Conservation (phyloP, 441 rosid species). For the Melastoma candidum region DNA sequence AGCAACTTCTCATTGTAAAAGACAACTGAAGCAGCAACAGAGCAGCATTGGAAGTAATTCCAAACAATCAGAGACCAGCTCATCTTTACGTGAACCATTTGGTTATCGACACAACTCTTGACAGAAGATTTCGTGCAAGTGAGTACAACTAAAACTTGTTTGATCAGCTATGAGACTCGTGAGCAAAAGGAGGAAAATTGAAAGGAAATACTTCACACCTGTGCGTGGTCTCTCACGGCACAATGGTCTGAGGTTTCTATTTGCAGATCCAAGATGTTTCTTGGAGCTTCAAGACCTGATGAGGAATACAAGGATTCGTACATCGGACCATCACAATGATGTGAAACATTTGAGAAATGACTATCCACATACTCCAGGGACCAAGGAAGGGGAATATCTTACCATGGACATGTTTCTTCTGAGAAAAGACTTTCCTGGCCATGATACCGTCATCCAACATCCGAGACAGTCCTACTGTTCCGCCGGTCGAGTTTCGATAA, state of each 20-base stretch:
- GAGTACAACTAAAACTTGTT: background rate
- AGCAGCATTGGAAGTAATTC: too few relatives aligned
- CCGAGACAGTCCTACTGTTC: slow-evolving; percentile 63
- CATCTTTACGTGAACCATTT: too few relatives aligned
- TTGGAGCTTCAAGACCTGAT: slow-evolving; percentile 76
- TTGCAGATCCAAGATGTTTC: slow-evolving; percentile 81
- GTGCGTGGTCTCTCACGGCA: slow-evolving; percentile 25
- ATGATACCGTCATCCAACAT: slow-evolving; percentile 49
- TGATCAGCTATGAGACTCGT: background rate
- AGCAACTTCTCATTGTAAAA: background rate
- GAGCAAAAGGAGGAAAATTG: background rate
- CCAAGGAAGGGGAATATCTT: background rate
- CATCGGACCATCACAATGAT: too few relatives aligned
- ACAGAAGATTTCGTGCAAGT: background rate
- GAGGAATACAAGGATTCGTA: background rate
- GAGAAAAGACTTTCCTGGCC: slow-evolving; percentile 53
- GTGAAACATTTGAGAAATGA: too few relatives aligned
- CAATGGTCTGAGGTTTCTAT: slow-evolving; percentile 39
- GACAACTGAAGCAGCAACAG: too few relatives aligned
- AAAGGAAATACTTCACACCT: slow-evolving; percentile 26
- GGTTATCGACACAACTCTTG: background rate
- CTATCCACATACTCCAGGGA: too few relatives aligned
- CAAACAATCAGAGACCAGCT: too few relatives aligned
- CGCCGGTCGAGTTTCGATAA: slow-evolving; percentile 16
- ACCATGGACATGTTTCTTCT: slow-evolving; percentile 52